Base-by-base conservation (phyloP, 2,329 filamentous ascomycete genomes). In the Colletotrichum sp. region DNA sequence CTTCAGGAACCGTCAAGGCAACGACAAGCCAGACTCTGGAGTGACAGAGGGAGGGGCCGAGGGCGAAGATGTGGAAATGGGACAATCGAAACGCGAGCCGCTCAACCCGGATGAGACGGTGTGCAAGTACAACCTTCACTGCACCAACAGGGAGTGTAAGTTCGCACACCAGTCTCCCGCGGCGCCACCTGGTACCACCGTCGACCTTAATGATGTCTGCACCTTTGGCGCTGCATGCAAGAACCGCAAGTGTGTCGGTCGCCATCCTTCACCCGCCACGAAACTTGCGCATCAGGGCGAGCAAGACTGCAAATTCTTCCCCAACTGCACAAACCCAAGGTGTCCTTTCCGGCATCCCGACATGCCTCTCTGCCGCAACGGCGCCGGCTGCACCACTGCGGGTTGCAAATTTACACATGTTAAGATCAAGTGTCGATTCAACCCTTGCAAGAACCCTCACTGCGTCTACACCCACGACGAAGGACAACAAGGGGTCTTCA, bases 101-200 rank as follows among this genome's bases (percentile, higher is more conserved):
- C 89, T 80, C 47, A 91, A 88, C 79, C 86, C 87, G n/a, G 89
- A 92, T 8, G 90, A 94, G 63, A 93, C 88, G 16, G 87, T 96
- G 75, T 99, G 97, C 90, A 95, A 94, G 80, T 99, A 92, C 87
- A 98, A 98, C 85, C 87, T 97, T 68, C 88, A 90, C 76, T 99
- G 97, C 86, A 94, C 93, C 51, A 97, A 97, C 84, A 92, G 91
- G 78, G 94, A 97, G 75, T 99, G 97, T 86, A 93, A 93, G 77
- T 99, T 95, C 82, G 97, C 95, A 21, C 97, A 99, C 80, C 96
- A 98, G 85, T 98, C 96, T 18, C 95, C 97, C 3, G 95, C 94
- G 3, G 96, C 96, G 36, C 93, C 95, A 5, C 93, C 93, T 3
- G 94, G 93, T 33, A 90, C 90, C 3, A 89, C 92, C 0, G 88